phyloP scores from a whole-genome alignment of 176 grass and related monocot species.

The Themeda triandra region DNA sequence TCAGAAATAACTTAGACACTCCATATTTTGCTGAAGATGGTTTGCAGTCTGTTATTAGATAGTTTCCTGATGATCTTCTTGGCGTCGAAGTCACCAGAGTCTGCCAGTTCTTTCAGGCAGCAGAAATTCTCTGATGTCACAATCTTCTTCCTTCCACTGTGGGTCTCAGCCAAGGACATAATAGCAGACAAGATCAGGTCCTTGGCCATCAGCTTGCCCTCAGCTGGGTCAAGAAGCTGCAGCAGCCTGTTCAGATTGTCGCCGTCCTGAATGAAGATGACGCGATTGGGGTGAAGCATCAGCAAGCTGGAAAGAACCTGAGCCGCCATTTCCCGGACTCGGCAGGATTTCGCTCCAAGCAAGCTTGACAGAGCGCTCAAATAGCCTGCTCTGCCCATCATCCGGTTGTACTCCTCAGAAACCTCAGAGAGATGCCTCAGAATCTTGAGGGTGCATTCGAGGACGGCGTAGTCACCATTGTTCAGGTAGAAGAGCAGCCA shows the following conservation, averaged over 20 bases:
- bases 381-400: conserved; percentile 63
- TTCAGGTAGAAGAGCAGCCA: conserved; percentile 67
- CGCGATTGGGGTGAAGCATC: conserved; percentile 36
- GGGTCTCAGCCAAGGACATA: conserved; percentile 60
- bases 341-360: conserved; percentile 60
- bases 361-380: conserved; percentile 51
- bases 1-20: conserved; percentile 49
- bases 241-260: conserved; percentile 58
- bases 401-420: conserved; percentile 58
- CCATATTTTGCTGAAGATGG: conserved; percentile 80
- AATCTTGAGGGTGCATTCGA: conserved; percentile 63
- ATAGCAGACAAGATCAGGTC: conserved; percentile 61
- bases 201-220: conserved; percentile 53
- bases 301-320: conserved; percentile 58
- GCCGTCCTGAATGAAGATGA: conserved; percentile 65
- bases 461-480: conserved; percentile 53
- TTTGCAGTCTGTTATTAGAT: conserved; percentile 58
- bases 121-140: conserved; percentile 62
- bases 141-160: conserved; percentile 72
- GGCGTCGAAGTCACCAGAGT: conserved; percentile 51
- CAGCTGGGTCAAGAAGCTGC: conserved; percentile 51
- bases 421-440: conserved; percentile 50
- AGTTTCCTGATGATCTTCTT: conserved; percentile 86
- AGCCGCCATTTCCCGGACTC: conserved; percentile 61
- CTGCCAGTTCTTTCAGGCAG: conserved; percentile 62